Conservation (phyloP, 1,139 yeast species). For the Saccharomyces uvarum region DNA sequence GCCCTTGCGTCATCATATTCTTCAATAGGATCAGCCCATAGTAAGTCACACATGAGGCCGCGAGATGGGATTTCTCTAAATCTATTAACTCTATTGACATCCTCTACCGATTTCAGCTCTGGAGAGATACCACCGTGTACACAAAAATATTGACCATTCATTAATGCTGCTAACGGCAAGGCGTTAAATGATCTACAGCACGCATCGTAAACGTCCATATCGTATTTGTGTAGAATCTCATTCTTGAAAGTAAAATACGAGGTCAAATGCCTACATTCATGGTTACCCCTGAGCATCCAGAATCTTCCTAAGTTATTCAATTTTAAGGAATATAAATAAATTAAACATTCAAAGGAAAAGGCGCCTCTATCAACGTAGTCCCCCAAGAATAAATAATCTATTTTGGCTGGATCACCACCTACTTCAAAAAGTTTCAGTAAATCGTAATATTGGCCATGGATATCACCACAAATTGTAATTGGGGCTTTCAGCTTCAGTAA, state of each 20-base stretch:
- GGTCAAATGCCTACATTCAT: constrained; percentile 87
- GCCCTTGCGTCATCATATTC: constrained; percentile 60
- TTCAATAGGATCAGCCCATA: constrained; percentile 93
- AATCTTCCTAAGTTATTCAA: constrained; percentile 66
- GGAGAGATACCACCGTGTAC: constrained; percentile 94
- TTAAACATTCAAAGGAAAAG: constrained; percentile 76
- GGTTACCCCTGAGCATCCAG: constrained; percentile 84
- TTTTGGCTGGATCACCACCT: constrained; percentile 72
- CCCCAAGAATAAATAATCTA: constrained; percentile 80
- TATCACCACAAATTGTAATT: constrained; percentile 89
- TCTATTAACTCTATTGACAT: constrained; percentile 58
- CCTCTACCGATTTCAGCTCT: constrained; percentile 62
- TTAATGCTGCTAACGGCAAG: constrained; percentile 81
- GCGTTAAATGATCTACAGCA: constrained; percentile 75
- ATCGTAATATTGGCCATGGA: constrained; percentile 90
- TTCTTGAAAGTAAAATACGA: constrained; percentile 85
- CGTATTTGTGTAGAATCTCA: constrained; percentile 82
- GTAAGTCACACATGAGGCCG: constrained; percentile 85
- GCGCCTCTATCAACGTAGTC: constrained; percentile 94
- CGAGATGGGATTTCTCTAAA: constrained; percentile 87
- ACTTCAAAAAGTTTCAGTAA: constrained; percentile 84
- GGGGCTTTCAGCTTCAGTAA: constrained; percentile 78
- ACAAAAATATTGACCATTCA: constrained; percentile 89
- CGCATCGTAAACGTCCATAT: constrained; percentile 56
- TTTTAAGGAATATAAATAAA: constrained; percentile 72